Evolutionary conservation across 2,329 filamentous ascomycete genomes (phyloP), one percentile per base, ranked within the genome.

Genomic region (Cercospora sojina): DNA sequence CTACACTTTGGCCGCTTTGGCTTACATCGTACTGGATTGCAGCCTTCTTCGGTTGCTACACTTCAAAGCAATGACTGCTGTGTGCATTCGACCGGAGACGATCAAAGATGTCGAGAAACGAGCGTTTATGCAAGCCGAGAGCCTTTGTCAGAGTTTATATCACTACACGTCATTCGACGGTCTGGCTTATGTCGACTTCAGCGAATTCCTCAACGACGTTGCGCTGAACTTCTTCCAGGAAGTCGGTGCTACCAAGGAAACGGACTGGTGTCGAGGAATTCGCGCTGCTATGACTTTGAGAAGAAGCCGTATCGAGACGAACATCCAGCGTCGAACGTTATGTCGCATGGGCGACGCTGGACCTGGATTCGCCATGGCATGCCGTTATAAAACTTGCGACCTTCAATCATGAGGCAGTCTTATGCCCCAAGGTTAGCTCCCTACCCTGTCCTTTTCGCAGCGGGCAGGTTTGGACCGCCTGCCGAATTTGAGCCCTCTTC

Each of bases 101-200:
- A 18, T 20, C 13, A 8, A 57, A 18, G 53, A 25, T n/a, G 58
- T 67, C 31, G 80, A 80, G 49, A 80, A 79, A 57, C 72, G 78
- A 3, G 74, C 67, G 5, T 62, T 55, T 12, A 16, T 35, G 27
- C 43, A 57, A 13, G 64, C 67, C 10, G 23, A n/a, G 2, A 31
- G 32, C 49, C 41, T 68, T 3, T 68, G 67, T 56, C 59, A 61
- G 18, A 66, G 64, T 18, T 12, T 69, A 6, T 53, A 64, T 32
- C 60, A 64, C 20, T 66, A 69, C 43, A 57, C 60, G 3, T 56
- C 35, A 5, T 53, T 49, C 29, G 55, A 63, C 10, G 56, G 60
- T 25, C 59, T 67, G n/a, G 60, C 64, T 2, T 64, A 60, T 20
- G 60, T 43, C 1, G 64, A 67, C 25, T 62, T 64, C 41, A 64